Conservation (phyloP, 1,284 basidiomycete genomes). For the Coniferiporia sulphurascens region DNA sequence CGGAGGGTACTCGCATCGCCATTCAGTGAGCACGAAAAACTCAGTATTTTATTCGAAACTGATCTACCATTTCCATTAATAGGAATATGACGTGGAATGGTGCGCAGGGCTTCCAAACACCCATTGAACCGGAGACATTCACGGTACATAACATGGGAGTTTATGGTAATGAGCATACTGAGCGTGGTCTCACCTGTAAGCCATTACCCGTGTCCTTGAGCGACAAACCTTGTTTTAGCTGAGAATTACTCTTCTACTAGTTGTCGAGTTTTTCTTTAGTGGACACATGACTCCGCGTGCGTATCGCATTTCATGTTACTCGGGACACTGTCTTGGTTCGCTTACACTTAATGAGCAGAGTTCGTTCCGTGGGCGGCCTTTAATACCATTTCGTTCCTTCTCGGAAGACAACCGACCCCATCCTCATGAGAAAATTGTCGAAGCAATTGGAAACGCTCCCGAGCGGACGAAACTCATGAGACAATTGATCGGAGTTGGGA, state of each 20-base stretch:
- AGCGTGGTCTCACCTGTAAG: slow-evolving; percentile 33
- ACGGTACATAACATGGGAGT: slow-evolving; percentile 32
- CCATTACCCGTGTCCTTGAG: background rate
- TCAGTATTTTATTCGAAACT: background rate
- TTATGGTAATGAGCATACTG: slow-evolving; percentile 33
- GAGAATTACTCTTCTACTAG: slow-evolving; percentile 25
- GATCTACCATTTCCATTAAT: background rate
- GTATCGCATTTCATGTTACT: slow-evolving; percentile 17
- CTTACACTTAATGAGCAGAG: slow-evolving; percentile 31
- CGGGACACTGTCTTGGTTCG: background rate
- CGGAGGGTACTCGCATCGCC: slow-evolving; percentile 55
- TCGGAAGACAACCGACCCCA: slow-evolving; percentile 46
- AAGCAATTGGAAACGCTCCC: too few relatives aligned
- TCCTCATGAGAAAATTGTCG: slow-evolving; percentile 28
- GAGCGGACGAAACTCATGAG: too few relatives aligned
- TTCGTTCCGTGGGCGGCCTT: slow-evolving; percentile 56
- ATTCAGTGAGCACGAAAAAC: slow-evolving; percentile 40
- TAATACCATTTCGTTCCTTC: slow-evolving; percentile 43
- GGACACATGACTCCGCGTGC: slow-evolving; percentile 58
- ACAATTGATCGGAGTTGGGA: too few relatives aligned
- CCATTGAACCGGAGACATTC: slow-evolving; percentile 34
- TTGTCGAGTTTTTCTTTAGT: slow-evolving; percentile 51
- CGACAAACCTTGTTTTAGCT: background rate
- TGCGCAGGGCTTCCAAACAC: slow-evolving; percentile 36
- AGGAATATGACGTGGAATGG: slow-evolving; percentile 40